Base-by-base conservation (phyloP, 176 grass and related monocot species). In the Eragrostis nindensis region DNA sequence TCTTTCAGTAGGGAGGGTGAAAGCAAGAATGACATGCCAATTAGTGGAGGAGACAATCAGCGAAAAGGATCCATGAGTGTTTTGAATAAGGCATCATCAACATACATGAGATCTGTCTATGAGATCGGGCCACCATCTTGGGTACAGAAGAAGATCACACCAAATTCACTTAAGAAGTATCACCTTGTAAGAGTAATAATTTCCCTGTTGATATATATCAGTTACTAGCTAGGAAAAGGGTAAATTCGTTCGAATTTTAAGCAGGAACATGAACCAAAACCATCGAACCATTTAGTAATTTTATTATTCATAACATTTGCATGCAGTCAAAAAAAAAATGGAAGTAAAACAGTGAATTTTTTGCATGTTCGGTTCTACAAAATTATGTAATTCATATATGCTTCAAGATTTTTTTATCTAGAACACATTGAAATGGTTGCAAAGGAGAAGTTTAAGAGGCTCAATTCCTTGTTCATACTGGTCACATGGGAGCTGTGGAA, bases 141-240 rank as follows among this genome's bases (percentile, higher is more conserved):
- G 71, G 76, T 82, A 87, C 80, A 53, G 52, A 87, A 87, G 55
- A 17, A 87, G 72, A 82, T 82, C 1, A 87, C 16, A 24, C 4
- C 11, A 7, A 54, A 42, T 62, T 68, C 77, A 40, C 39, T 79
- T 68, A 40, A 3, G 17, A 41, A 54, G 5, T 10, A 22, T 25
- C 32, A 36, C 32, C 77, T 79, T 67, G 77, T 68, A 79, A 79
- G 77, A 0, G 11, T 53, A 16, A 1, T 40, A 19, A 38, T 53
- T 79, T 5, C 39, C 19, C 21, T 8, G 1, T 53, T 53, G 10
- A 49, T 36, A 59, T 36, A 36, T 36, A 1, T 38, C 26, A 61
- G 43, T 11, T 48, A n/a, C n/a, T n/a, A 29, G 24, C 29, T 27
- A 29, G 16, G 0, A 11, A 39, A 46, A 77, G 9, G n/a, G 27